Base-by-base conservation (phyloP, 2,329 filamentous ascomycete genomes). In the Sarocladiaceae sp. region DNA sequence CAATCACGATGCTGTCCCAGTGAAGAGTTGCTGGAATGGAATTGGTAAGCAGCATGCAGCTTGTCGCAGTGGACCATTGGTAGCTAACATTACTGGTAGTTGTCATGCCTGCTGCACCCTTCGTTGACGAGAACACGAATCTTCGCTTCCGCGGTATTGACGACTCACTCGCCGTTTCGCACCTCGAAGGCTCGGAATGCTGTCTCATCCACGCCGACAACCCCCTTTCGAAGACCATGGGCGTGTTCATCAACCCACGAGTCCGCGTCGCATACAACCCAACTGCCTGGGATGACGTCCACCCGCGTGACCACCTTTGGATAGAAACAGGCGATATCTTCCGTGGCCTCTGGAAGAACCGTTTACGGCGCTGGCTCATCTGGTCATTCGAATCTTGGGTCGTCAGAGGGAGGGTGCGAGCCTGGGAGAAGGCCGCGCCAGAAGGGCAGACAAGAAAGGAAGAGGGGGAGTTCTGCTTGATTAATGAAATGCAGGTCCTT, bases 151-250 rank as follows among this genome's bases (percentile, higher is more conserved):
- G 86, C 10, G 84, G 76, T 4, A 73, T 87, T 20, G 62, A 79
- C 0, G 85, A 88, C 60, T 77, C 75, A 3, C 77, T 93, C 1
- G 82, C 81, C 2, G 61, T 66, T 7, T 61, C 71, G 23, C 86
- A 89, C 61, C 72, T 91, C 23, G 88, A 92, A 66, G 88, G 77
- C n/a, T 87, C 83, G 13, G 88, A 92, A 67, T 91, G 87, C 71
- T 92, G 88, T 66, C 78, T 92, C 50, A 83, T 90, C 52, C 87
- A 90, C 62, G 80, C 82, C 2, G 87, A 90, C 60, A 90, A 89
- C 59, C 80, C 79, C 1, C 67, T 83, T 4, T 76, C 75, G 4
- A 62, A 62, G 52, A 65, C 66, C 5, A 58, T 67, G 52, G 83
- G 86, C 48, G 80, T 89, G 5, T 90, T 75, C 64, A 62, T 90